Evolutionary conservation across 805 yeast genomes (phyloP).

Genomic region (Komagataella mondaviorum): DNA sequence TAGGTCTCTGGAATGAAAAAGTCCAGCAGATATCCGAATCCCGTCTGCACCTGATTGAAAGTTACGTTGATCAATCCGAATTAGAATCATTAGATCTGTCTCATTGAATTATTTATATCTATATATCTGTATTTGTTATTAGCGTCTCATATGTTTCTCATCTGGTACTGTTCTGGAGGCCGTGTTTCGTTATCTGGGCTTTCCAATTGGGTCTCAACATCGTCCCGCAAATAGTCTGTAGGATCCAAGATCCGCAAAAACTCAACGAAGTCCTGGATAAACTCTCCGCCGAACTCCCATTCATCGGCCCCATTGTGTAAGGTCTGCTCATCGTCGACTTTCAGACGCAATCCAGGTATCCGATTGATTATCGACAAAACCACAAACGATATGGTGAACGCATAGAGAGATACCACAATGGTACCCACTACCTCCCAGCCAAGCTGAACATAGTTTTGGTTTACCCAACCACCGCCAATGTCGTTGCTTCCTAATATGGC

Average conservation of each 20-base stretch:
- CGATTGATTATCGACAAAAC: constrained; percentile 43
- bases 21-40: constrained; percentile 25
- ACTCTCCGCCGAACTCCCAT: constrained; percentile 75
- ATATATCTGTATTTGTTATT: not conserved
- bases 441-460: constrained; percentile 74
- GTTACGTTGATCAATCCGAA: constrained; percentile 17
- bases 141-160: not conserved
- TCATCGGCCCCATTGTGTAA: constrained; percentile 65
- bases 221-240: constrained; percentile 7
- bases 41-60: constrained; percentile 25
- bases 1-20: constrained; percentile 43
- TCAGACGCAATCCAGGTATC: constrained; percentile 66
- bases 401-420: constrained; percentile 40
- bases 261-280: constrained; percentile 85
- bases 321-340: constrained; percentile 68
- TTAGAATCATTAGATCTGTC: constrained; percentile 2
- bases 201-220: not conserved
- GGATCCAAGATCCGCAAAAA: constrained; percentile 64
- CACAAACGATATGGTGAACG: constrained; percentile 53
- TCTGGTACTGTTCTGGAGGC: not conserved
- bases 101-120: not conserved
- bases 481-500: constrained; percentile 69
- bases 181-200: not conserved
- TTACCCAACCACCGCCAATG: constrained; percentile 73
- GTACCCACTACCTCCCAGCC: constrained; percentile 46